phyloP scores from a whole-genome alignment of 495 filamentous ascomycete species.

The Bombardia bombarda region DNA sequence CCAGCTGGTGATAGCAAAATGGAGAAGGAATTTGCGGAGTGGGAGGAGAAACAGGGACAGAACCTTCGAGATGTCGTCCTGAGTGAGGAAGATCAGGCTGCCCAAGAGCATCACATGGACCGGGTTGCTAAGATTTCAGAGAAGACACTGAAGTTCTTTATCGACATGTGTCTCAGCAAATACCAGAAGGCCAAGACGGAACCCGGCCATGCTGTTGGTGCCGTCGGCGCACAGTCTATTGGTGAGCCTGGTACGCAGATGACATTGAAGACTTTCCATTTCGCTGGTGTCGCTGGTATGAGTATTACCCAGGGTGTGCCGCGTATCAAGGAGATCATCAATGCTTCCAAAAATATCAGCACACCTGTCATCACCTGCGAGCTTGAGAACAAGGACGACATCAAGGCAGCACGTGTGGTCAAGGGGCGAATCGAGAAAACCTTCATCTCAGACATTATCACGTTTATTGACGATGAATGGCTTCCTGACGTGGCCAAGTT shows the following conservation, averaged over 20 bases:
- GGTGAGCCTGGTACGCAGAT: slow-evolving; percentile 98
- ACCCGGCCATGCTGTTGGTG: slow-evolving; percentile 94
- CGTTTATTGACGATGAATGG: slow-evolving; percentile 76
- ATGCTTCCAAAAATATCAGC: slow-evolving; percentile 85
- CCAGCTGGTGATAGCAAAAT: slow-evolving; percentile 11
- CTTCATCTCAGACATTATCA: slow-evolving; percentile 63
- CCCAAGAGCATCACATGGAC: slow-evolving; percentile 38
- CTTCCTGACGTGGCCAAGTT: slow-evolving; percentile 63
- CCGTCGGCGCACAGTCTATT: slow-evolving; percentile 94
- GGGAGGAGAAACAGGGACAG: slow-evolving; percentile 7
- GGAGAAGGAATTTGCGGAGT: slow-evolving; percentile 8
- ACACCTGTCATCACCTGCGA: slow-evolving; percentile 88
- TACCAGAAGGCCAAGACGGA: slow-evolving; percentile 86
- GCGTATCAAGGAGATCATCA: slow-evolving; percentile 99
- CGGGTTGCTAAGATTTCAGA: slow-evolving; percentile 75
- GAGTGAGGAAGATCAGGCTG: not conserved
- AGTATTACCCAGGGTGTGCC: slow-evolving; percentile 98
- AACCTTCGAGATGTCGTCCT: slow-evolving; percentile 1
- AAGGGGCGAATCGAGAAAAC: slow-evolving; percentile 91
- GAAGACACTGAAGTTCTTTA: slow-evolving; percentile 63
- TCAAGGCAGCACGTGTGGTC: slow-evolving; percentile 73
- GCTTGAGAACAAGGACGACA: slow-evolving; percentile 58
- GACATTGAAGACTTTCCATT: slow-evolving; percentile 99
- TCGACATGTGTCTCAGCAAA: slow-evolving; percentile 75
- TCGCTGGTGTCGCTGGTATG: slow-evolving; percentile 98